Conservation (phyloP, 106 monocot genomes). For the Allium fistulosum region DNA sequence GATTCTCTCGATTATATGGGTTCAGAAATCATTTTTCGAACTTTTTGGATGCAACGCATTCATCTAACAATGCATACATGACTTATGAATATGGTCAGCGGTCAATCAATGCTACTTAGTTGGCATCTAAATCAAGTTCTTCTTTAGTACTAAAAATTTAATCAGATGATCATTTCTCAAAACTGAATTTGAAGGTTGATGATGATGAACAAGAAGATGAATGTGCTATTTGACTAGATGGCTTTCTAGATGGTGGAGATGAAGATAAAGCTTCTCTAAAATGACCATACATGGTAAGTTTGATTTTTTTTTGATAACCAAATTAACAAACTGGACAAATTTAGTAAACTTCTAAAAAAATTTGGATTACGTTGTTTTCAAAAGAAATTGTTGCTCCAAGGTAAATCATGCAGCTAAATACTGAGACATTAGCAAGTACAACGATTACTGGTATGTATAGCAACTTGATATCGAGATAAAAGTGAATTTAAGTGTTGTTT, state of each 20-base stretch:
- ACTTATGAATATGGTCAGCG: no score
- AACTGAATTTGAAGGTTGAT: not conserved
- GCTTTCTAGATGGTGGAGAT: conserved; percentile 13
- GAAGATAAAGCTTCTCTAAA: conserved; percentile 26
- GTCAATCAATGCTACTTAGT: not conserved
- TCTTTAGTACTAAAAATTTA: conserved; percentile 73
- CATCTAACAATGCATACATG: conserved; percentile 15
- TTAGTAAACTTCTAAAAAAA: no score
- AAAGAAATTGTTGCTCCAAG: no score
- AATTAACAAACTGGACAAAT: no score
- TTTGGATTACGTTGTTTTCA: no score
- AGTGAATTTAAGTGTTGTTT: no score
- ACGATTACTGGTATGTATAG: no score
- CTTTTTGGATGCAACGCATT: conserved; percentile 31
- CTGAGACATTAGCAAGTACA: no score
- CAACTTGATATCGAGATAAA: no score
- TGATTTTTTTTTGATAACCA: not conserved
- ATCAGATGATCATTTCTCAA: conserved; percentile 5
- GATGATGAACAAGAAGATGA: conserved; percentile 20
- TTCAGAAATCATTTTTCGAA: conserved; percentile 17
- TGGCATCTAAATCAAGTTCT: conserved; percentile 26
- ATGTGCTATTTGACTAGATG: conserved; percentile 28
- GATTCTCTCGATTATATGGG: conserved; percentile 25
- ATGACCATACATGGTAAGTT: conserved; percentile 34
- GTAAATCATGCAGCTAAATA: no score